A percentile compares a stretch with the other conserved stretches of the same genome.
These are phyloP conservation scores for Fusarium cyanostomum DNA, from an alignment of 2,329 filamentous ascomycete species.

Conservation along the genomic window DNA sequence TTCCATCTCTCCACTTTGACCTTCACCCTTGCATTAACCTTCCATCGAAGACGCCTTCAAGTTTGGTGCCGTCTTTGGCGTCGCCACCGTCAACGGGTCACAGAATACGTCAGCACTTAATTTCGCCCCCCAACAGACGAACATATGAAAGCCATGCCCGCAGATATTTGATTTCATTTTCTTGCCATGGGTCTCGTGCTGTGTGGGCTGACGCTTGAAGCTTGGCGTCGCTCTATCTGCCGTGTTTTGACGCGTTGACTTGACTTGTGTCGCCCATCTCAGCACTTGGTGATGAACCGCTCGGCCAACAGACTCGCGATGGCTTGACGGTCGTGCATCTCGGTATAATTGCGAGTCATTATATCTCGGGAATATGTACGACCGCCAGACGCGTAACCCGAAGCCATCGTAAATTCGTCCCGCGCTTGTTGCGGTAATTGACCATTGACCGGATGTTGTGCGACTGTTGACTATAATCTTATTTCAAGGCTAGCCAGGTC, in stretches of 20 bases:
- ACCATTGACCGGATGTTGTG: neutral
- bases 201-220: conserved; percentile 2
- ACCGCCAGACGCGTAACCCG: neutral
- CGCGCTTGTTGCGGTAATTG: neutral
- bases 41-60: conserved; percentile 2
- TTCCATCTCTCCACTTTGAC: conserved; percentile 24
- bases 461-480: neutral
- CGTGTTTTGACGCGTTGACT: neutral
- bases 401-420: neutral
- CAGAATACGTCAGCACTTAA: conserved; percentile 41
- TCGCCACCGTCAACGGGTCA: conserved; percentile 2
- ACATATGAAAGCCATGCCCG: conserved; percentile 1
- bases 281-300: neutral
- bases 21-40: conserved; percentile 23
- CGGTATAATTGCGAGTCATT: neutral
- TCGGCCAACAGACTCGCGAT: neutral
- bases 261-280: neutral
- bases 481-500: neutral
- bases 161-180: conserved; percentile 16
- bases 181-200: conserved; percentile 1
- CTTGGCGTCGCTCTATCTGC: neutral
- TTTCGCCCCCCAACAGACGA: conserved; percentile 21
- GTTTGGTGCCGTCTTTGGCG: neutral
- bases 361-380: neutral
- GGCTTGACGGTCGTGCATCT: neutral